phyloP scores from a whole-genome alignment of 768 basidiomycete species.

The button mushroom (Agaricus bisporus) region DNA sequence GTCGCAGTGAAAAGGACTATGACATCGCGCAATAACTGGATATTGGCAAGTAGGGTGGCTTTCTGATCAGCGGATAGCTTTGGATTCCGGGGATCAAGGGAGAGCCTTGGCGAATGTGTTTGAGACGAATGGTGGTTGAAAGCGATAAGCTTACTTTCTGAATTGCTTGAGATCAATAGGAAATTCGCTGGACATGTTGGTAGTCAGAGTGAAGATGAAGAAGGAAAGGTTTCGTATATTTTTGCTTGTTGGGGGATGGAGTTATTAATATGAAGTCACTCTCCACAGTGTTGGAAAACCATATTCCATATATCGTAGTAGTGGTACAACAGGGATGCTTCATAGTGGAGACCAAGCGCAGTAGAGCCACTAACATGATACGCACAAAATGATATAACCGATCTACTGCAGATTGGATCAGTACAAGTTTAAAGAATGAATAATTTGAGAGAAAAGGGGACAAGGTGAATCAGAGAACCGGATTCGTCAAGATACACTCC shows the following conservation, averaged over 20 bases:
- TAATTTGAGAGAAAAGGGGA: constrained; percentile 9
- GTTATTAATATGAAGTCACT: constrained; percentile 4
- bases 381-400: background rate
- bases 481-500: constrained; percentile 36
- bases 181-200: constrained; percentile 38
- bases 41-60: constrained; percentile 54
- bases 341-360: background rate
- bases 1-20: constrained; percentile 85
- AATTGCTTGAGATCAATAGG: constrained; percentile 75
- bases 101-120: constrained; percentile 38
- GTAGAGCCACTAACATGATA: background rate
- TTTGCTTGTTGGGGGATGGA: background rate
- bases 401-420: constrained; percentile 6
- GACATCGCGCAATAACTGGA: constrained; percentile 76
- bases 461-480: constrained; percentile 45
- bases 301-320: too few species aligned
- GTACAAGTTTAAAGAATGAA: constrained; percentile 10
- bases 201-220: constrained; percentile 15
- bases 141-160: constrained; percentile 48
- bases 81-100: constrained; percentile 65
- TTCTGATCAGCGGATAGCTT: constrained; percentile 61
- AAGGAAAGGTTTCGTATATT: background rate
- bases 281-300: background rate
- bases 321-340: constrained; percentile 3
- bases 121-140: background rate